Percentiles rank a stretch among this genome's conserved stretches.
Evolutionary conservation across 2,329 filamentous ascomycete genomes (phyloP).

Genomic region (Paradendryphiella salina): DNA sequence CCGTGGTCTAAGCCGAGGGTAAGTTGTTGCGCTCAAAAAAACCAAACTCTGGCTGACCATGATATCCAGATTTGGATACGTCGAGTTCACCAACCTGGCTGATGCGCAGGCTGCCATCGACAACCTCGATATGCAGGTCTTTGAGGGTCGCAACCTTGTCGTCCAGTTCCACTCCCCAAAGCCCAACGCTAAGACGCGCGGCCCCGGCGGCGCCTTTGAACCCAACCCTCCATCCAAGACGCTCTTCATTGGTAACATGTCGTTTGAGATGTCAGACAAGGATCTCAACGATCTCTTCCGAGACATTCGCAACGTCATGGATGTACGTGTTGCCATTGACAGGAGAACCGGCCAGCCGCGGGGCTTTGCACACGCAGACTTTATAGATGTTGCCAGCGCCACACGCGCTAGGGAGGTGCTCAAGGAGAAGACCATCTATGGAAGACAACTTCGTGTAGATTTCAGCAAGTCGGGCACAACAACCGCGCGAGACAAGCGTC

Average conservation of each 20-base stretch:
- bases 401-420: conserved; percentile 62
- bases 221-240: conserved; percentile 61
- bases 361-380: conserved; percentile 85
- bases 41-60: conserved; percentile 13
- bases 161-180: conserved; percentile 60
- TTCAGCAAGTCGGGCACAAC: conserved; percentile 52
- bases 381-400: conserved; percentile 69
- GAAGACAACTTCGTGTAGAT: conserved; percentile 67
- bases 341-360: conserved; percentile 76
- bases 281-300: conserved; percentile 80
- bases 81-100: conserved; percentile 60
- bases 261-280: conserved; percentile 80
- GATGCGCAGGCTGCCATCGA: conserved; percentile 61
- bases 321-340: conserved; percentile 82
- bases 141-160: conserved; percentile 66
- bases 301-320: conserved; percentile 68
- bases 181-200: conserved; percentile 14
- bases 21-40: conserved; percentile 27
- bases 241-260: conserved; percentile 83
- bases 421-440: conserved; percentile 62
- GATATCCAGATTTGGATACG: conserved; percentile 63
- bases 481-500: conserved; percentile 16
- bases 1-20: conserved; percentile 71
- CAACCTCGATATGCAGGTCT: conserved; percentile 61
- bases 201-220: conserved; percentile 2